A percentile compares a stretch with the other conserved stretches of the same genome.
Evolutionary conservation across 2,329 filamentous ascomycete genomes (phyloP).

Genomic region (Sordariomycetes sp.): DNA sequence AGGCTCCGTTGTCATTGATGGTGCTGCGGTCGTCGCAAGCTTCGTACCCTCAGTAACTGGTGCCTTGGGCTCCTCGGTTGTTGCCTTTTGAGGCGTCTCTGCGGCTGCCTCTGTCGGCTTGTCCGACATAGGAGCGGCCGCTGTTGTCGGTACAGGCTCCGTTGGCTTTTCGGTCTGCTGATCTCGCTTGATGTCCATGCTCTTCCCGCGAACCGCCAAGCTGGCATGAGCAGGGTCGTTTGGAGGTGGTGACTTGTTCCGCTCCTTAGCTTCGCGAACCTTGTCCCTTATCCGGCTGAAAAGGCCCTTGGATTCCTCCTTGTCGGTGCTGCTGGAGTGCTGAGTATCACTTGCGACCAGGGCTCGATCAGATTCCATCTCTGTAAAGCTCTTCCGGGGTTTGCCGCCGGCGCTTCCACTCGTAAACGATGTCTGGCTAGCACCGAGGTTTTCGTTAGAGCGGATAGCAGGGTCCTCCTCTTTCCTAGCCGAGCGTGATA

Average conservation of each 20-base stretch:
- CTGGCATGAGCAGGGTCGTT: conserved; percentile 17
- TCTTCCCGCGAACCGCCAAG: conserved; percentile 32
- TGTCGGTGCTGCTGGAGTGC: conserved; percentile 22
- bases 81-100: background rate
- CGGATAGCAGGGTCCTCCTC: conserved; percentile 45
- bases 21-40: no score
- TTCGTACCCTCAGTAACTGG: no score
- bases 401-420: conserved; percentile 49
- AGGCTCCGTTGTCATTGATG: no score
- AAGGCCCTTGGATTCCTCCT: conserved; percentile 40
- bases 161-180: conserved; percentile 1
- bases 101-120: background rate
- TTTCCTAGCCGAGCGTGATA: conserved; percentile 55
- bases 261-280: conserved; percentile 50
- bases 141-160: background rate
- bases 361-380: conserved; percentile 25
- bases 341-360: background rate
- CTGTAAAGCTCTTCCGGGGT: conserved; percentile 38
- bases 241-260: conserved; percentile 46
- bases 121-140: background rate
- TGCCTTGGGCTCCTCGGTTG: no score
- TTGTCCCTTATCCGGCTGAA: conserved; percentile 52
- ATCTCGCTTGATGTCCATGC: conserved; percentile 36
- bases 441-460: conserved; percentile 52
- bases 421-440: conserved; percentile 60